Base-by-base conservation (phyloP, 1,139 yeast genomes). In the Sugiyamaella japonica region DNA sequence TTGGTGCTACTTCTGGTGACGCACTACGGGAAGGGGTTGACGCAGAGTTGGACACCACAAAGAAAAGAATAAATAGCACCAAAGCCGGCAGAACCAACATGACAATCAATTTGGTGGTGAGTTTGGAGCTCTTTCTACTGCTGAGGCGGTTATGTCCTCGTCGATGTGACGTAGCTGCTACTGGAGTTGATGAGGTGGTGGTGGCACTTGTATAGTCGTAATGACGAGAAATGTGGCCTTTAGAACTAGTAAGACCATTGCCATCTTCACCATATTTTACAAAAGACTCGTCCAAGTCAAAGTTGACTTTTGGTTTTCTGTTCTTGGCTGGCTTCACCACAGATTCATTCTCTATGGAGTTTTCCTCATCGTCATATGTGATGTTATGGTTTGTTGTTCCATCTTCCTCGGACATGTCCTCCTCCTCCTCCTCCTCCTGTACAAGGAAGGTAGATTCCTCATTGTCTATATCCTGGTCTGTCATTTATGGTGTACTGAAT, bases 1-100 rank as follows among this genome's bases (percentile, higher is more conserved):
- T 73, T 5, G 74, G 76, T 3, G 76, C 76, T 0, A 73, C 73
- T 7, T 64, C 69, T 12, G 74, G 71, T 12, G 70, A 61, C 3
- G 69, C 62, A 38, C 59, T 64, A 42, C 64, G 61, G 9, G 65
- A 59, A 7, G 63, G 63, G 6, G 51, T 39, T 10, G 63, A 55
- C 16, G 63, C 56, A n/a, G 59, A 43, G 54, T 54, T 53, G 17
- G 67, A 57, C 7, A 67, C 56, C 16, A 66, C 61, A 37, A 64
- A 53, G 46, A 66, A 64, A 28, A 68, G 52, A 8, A 61, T 56
- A 16, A 67, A 50, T 41, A 68, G 60, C 9, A 67, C 44, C 9
- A 63, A 44, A 6, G 65, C 62, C 8, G 71, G 70, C 4, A 68
- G 59, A 10, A 63, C 57, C 43, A 68, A 57, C 25, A 68, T 56